Base-by-base conservation (phyloP, 345 rosid species). In the Chamaenerion angustifolium region DNA sequence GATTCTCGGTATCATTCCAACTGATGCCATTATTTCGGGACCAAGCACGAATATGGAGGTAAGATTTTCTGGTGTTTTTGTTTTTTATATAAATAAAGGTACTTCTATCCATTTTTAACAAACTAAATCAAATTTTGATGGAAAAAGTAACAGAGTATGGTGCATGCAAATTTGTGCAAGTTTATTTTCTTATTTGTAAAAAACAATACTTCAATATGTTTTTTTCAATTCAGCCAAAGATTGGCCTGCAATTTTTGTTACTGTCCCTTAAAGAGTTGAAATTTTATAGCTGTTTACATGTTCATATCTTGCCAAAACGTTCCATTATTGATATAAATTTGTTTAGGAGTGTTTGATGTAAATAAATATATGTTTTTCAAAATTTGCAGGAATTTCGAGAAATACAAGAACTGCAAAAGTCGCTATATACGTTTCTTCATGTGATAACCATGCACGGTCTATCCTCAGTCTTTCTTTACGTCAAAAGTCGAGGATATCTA, bases 371-470 rank as follows among this genome's bases (percentile, higher is more conserved):
- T n/a, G n/a, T n/a, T 31, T 31, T 31, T 8, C 8, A 4, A 31
- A 40, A 43, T 12, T 57, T 62, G 44, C 66, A 92, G 98, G 98
- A 82, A 78, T 65, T 75, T 50, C 81, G 95, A 43, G 98, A 92
- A 63, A 42, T 80, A 59, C 83, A 78, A 71, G 96, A 84, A 57
- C 98, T 92, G 61, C 98, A 87, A 66, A 79, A 76, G 76, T 76
- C 80, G 11, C 43, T 84, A 12, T 92, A 78, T 59, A 84, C 95
- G 40, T 92, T 84, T 70, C 89, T 92, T 56, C 80, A 87, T 60
- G 98, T 78, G 64, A 87, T 92, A 46, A 62, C 84, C 31, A 82
- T 80, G 35, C 96, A 87, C 21, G 77, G 76, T 71, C 87, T 92
- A 31, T 84, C 96, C 45, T 83, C 85, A 21, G 71, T 92, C 49